Evolutionary conservation across 225 moss, liverwort and hornwort genomes (phyloP).

Genomic region (Sphagnum contortum): DNA sequence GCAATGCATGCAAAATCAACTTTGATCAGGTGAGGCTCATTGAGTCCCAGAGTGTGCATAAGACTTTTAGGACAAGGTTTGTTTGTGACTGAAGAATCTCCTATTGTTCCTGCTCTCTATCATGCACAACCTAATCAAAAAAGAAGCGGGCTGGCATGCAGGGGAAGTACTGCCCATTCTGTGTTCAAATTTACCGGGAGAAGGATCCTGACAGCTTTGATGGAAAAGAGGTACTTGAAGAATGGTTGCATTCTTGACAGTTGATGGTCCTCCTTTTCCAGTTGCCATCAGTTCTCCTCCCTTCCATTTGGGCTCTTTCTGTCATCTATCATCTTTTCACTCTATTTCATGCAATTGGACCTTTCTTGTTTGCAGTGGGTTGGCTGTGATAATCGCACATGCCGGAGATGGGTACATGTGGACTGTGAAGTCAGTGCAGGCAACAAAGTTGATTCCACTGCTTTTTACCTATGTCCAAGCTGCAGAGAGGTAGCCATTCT

Average conservation of each 20-base stretch:
- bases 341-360: too few species aligned
- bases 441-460: constrained; percentile 89
- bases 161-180: constrained; percentile 98
- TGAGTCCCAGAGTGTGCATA: too few species aligned
- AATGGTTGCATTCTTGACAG: neutral
- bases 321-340: too few species aligned
- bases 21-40: constrained; percentile 70
- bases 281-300: too few species aligned
- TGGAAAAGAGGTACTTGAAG: constrained; percentile 71
- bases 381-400: constrained; percentile 96
- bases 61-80: too few species aligned
- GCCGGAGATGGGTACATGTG: constrained; percentile 98
- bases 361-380: constrained; percentile 59
- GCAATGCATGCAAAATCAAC: constrained; percentile 99
- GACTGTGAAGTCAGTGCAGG: constrained; percentile 87
- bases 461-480: constrained; percentile 93
- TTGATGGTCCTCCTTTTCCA: too few species aligned
- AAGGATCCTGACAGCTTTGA: constrained; percentile 98
- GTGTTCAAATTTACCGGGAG: constrained; percentile 98
- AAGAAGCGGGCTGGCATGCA: constrained; percentile 10
- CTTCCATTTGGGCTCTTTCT: too few species aligned
- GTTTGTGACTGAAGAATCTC: too few species aligned
- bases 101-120: too few species aligned
- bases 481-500: constrained; percentile 70
- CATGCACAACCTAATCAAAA: too few species aligned